Evolutionary conservation across 306 rosid genomes (phyloP), one percentile per base, ranked within the genome.

Genomic region (Luffa aegyptiaca): DNA sequence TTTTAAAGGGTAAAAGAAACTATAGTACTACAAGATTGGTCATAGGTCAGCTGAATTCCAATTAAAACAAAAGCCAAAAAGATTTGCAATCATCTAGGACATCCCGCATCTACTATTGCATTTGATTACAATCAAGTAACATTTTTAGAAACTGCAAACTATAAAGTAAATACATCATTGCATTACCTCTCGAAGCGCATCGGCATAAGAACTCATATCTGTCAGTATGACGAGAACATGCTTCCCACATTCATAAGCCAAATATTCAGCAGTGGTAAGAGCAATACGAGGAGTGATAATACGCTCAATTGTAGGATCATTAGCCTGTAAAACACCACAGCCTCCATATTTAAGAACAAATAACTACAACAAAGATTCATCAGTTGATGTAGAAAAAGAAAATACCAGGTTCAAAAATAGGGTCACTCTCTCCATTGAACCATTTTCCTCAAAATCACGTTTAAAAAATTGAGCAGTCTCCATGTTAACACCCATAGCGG

Each of bases 401-500:
- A 55, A 52, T 93, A 96, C 99, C 97, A 96, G 89, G 84, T 96
- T 96, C 85, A 96, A 90, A 87, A 96, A 96, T 83, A 96, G 97
- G 65, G 99, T 96, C 87, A 96, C 99, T 88, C 99, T 93, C 90
- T 96, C 99, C 99, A 96, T 96, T 44, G 99, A 96, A 55, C 99
- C 99, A 86, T 96, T 93, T 87, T 96, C 99, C 93, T 96, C 99
- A 82, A 96, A 96, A 87, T 96, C 99, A 53, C 99, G 98, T 83
- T 96, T 96, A 78, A 96, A 96, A 84, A 96, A 96, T 87, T 96
- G 99, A 31, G 99, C 99, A 76, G 99, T 90, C 87, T 96, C 99
- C 99, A 96, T 96, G 87, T 96, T 96, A 80, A 96, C 99, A 81
- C 99, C 99, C 99, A 96, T 96, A 83, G 99, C 99, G 17, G 99